Evolutionary conservation across 2,329 filamentous ascomycete species (phyloP), one percentile per base, ranked within the genome.

Genomic region (Monosporascus ibericus): DNA sequence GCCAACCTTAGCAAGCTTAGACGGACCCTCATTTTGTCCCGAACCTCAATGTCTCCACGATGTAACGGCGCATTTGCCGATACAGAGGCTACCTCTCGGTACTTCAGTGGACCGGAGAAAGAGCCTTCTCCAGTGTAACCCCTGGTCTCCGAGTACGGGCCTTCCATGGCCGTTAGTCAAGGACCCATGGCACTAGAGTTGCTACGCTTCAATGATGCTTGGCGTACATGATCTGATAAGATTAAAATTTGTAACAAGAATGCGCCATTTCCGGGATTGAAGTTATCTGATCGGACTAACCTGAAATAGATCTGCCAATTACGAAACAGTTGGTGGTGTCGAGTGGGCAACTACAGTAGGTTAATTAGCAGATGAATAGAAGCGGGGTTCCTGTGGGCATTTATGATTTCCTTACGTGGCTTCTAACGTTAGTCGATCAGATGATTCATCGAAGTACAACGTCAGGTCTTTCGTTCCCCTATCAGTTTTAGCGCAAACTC

Each of bases 181-280:
- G 14, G 17, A 15, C 18, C 17, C 11, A 7, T 20, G 6, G 18
- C n/a, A 42, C 39, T 42, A 42, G 37, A 20, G 9, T 20, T 14
- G 5, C 24, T n/a, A 24, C 8, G 15, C 7, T 24, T 47, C 6
- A 3, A 47, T 44, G 38, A 38, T n/a, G 38, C 58, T 62, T 62
- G 58, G 58, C 58, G 51, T 57, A 58, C 55, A 62, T 56, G 60
- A 68, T 68, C 64, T 64, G 64, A 66, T 67, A 67, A 67, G 64
- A 66, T 67, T 60, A 60, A 61, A 48, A 44, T 44, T 27, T 50
- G 48, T 54, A 36, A 57, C 22, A 8, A 20, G 17, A 27, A 27
- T 24, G 48, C 37, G 37, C 48, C 24, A 40, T 50, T 40, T 24
- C 25, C 40, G 18, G n/a, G 39, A 51, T 46, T 37, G 20, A 39